These are phyloP conservation scores for Rhodotorula mucilaginosa DNA, from an alignment of 1,284 basidiomycete genomes.

Conservation along the genomic window DNA sequence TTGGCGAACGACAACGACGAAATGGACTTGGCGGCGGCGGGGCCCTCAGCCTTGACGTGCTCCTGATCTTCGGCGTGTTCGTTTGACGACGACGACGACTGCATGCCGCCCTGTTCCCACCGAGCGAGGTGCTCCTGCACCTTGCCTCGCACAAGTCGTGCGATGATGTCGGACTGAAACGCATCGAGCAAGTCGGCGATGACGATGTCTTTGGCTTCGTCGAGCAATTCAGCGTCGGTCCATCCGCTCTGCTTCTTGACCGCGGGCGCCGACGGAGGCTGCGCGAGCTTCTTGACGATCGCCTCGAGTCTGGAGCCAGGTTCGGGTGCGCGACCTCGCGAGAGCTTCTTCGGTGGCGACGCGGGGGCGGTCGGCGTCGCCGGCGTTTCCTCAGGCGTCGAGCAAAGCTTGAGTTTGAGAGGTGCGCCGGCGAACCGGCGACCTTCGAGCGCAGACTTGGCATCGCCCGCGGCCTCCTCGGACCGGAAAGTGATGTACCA, in stretches of 20 bases:
- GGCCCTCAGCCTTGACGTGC: not conserved
- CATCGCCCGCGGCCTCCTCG: slow-evolving; percentile 21
- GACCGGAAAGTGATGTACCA: slow-evolving; percentile 48
- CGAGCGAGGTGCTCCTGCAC: slow-evolving; percentile 59
- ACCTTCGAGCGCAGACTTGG: slow-evolving; percentile 56
- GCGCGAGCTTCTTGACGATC: slow-evolving; percentile 20
- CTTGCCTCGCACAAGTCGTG: slow-evolving; percentile 61
- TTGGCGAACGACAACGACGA: slow-evolving; percentile 31
- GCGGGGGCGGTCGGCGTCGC: not conserved
- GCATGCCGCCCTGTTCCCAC: slow-evolving; percentile 47
- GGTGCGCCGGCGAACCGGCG: slow-evolving; percentile 61
- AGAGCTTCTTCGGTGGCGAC: not conserved
- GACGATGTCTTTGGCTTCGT: slow-evolving; percentile 62
- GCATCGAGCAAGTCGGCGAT: slow-evolving; percentile 61
- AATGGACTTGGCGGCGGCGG: slow-evolving; percentile 26
- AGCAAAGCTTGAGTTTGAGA: slow-evolving; percentile 60
- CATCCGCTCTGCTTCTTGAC: slow-evolving; percentile 55
- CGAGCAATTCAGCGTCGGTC: slow-evolving; percentile 56
- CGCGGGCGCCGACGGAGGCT: slow-evolving; percentile 48
- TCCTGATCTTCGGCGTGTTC: not conserved
- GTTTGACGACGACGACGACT: not conserved
- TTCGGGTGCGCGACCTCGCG: not conserved
- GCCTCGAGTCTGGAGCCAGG: slow-evolving; percentile 20
- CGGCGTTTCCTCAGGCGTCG: slow-evolving; percentile 49
- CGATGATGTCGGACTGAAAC: slow-evolving; percentile 68